These are phyloP conservation scores for Gleditsia sinensis DNA, from an alignment of 306 rosid genomes.

Conservation along the genomic window DNA sequence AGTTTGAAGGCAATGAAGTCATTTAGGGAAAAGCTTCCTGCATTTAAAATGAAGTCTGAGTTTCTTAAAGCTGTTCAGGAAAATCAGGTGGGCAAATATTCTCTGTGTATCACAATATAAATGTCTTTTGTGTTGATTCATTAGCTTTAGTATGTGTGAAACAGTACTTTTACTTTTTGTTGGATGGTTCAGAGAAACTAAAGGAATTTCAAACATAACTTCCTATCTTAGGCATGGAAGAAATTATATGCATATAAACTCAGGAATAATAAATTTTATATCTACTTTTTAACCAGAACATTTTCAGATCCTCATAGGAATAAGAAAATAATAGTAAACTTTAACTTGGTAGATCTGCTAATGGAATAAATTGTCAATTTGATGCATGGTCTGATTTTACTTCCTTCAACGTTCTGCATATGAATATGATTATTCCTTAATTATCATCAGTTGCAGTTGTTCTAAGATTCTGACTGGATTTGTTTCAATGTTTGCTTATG, in stretches of 20 bases:
- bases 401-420: conserved; percentile 12
- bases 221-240: not conserved
- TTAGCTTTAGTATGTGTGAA: not conserved
- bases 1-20: conserved; percentile 63
- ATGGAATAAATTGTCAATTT: conserved; percentile 22
- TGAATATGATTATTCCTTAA: not conserved
- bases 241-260: not conserved
- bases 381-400: conserved; percentile 24
- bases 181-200: not conserved
- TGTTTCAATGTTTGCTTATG: conserved; percentile 11
- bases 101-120: conserved; percentile 11
- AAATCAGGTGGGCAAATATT: conserved; percentile 70
- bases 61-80: conserved; percentile 75
- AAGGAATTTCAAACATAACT: not conserved
- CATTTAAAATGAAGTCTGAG: conserved; percentile 76
- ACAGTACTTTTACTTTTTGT: not conserved
- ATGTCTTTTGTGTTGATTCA: not conserved
- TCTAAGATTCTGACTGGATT: conserved; percentile 12
- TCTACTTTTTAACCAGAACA: conserved; percentile 19
- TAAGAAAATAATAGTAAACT: not conserved
- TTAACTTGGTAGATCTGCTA: conserved; percentile 10
- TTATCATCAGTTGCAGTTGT: conserved; percentile 8
- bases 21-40: conserved; percentile 88
- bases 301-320: conserved; percentile 21
- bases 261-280: not conserved